Conservation (phyloP, 805 yeast genomes). For the Pichia heedii region DNA sequence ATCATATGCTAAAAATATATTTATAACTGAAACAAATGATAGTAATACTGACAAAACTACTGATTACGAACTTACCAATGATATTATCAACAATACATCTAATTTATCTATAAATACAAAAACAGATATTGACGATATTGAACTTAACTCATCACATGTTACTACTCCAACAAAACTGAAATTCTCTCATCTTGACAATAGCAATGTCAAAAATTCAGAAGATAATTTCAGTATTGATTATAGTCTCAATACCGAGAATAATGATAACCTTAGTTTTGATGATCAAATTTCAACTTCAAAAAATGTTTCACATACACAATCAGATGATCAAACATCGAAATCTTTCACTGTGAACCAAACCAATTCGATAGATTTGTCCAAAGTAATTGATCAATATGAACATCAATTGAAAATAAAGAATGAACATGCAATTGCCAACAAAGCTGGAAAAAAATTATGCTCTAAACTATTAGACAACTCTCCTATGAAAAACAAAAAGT, state of each 20-base stretch:
- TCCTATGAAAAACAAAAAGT: not conserved
- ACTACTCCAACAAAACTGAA: not conserved
- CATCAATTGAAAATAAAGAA: too few relatives aligned
- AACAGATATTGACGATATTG: not conserved
- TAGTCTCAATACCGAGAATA: too few relatives aligned
- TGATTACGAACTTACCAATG: not conserved
- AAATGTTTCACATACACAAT: too few relatives aligned
- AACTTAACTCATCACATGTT: not conserved
- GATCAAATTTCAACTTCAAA: not conserved
- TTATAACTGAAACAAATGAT: not conserved
- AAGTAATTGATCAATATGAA: too few relatives aligned
- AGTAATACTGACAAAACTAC: not conserved
- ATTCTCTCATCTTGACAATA: not conserved
- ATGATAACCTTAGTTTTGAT: not conserved
- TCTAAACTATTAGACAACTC: not conserved
- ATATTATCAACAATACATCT: constrained; percentile 5
- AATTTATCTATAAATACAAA: not conserved
- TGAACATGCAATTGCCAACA: too few relatives aligned
- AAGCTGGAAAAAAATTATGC: too few relatives aligned
- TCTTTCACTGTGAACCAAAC: too few relatives aligned
- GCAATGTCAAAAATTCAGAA: not conserved
- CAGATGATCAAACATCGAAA: too few relatives aligned
- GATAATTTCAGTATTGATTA: not conserved
- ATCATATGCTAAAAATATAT: constrained; percentile 9
- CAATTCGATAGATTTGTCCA: too few relatives aligned